phyloP scores from a whole-genome alignment of 768 basidiomycete species.

The Boletus reticuloceps region DNA sequence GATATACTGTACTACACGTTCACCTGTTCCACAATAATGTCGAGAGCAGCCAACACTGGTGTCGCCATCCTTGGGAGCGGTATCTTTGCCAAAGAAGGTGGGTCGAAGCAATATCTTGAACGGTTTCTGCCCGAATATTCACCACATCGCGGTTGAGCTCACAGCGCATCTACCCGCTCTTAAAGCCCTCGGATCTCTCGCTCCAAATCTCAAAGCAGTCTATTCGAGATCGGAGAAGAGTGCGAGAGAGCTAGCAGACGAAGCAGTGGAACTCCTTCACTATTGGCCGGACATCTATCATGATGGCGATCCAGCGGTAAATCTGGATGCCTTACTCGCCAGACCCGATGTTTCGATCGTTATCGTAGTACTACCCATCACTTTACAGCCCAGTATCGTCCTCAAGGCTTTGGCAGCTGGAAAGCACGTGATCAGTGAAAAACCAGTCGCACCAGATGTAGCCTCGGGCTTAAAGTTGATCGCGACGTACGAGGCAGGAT shows the following conservation, averaged over 20 bases:
- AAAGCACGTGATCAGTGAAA: conserved; percentile 89
- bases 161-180: conserved; percentile 77
- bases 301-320: conserved; percentile 43
- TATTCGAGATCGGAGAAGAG: conserved; percentile 77
- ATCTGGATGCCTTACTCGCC: conserved; percentile 62
- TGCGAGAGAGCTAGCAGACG: conserved; percentile 49
- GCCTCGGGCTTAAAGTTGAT: conserved; percentile 62
- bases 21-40: conserved; percentile 28
- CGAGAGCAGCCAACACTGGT: conserved; percentile 39
- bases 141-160: conserved; percentile 22
- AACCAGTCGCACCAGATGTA: conserved; percentile 77
- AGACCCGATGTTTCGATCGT: conserved; percentile 71
- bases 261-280: conserved; percentile 41
- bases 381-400: conserved; percentile 66
- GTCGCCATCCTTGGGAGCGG: conserved; percentile 82
- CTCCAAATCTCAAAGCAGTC: conserved; percentile 58
- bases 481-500: conserved; percentile 59
- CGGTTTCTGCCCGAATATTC: conserved; percentile 16
- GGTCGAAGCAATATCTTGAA: conserved; percentile 18
- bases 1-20: no score
- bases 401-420: conserved; percentile 64
- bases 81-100: conserved; percentile 74
- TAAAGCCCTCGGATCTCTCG: conserved; percentile 44
- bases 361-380: conserved; percentile 76
- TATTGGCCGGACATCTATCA: conserved; percentile 51